Evolutionary conservation across 2,329 filamentous ascomycete genomes (phyloP), one percentile per base, ranked within the genome.

Genomic region (Trichoderma simmonsii): DNA sequence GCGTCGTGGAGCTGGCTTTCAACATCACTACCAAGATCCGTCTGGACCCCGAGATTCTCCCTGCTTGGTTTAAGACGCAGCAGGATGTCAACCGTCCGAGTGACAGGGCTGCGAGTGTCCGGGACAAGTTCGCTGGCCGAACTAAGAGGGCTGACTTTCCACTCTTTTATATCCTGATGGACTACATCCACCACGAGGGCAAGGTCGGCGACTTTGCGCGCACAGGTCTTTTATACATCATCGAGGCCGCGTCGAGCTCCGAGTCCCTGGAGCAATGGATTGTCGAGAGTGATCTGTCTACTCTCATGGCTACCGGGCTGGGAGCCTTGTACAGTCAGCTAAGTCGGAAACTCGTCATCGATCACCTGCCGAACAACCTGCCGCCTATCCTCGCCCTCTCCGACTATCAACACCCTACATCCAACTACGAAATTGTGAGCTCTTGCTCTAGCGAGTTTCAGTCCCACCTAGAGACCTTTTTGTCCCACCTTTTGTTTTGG

Each of bases 21-120:
- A 97, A 95, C 74, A 95, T 99, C 75, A 94, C 96, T 24, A 97
- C 96, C 75, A 98, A 98, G 86, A 97, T 99, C 76, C 88, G 96
- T 60, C 85, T 98, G 73, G 92, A 97, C 76, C 95, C 96, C 5
- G 88, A 91, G 72, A 95, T 98, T 70, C 83, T 99, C 61, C 89
- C 93, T 1, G 92, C 94, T 18, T 99, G 96, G 96, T 99, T 99
- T 83, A 92, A 92, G 75, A 89, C 90, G 8, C 79, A 81, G 65
- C 73, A 73, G 71, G 74, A 74, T 4, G 84, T 80, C 76, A 86
- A 81, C 28, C 82, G 77, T 70, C 81, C 82, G 57, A 81, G 81
- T 21, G 87, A 90, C 64, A 69, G 72, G 21, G 63, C 57, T 9
- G 72, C 63, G 15, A 72, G 64, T 48, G 89, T 88, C 75, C 95